Conservation (phyloP, 495 filamentous ascomycete genomes). For the Lasiosphaeris hirsuta region DNA sequence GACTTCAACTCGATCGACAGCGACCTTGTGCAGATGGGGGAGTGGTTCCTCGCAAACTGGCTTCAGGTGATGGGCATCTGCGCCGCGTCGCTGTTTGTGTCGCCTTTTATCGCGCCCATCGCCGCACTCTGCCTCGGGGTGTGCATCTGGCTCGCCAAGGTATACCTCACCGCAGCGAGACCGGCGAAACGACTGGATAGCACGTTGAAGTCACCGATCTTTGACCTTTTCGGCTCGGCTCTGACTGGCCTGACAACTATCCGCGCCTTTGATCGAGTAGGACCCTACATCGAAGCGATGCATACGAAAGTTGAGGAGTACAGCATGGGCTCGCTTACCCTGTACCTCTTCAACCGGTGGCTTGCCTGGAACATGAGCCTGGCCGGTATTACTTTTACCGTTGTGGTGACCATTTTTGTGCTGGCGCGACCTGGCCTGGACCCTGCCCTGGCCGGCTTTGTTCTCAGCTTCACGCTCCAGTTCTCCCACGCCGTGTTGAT, state of each 20-base stretch:
- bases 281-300: slow-evolving; percentile 58
- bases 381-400: slow-evolving; percentile 62
- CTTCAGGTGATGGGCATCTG: slow-evolving; percentile 53
- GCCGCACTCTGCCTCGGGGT: slow-evolving; percentile 48
- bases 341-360: slow-evolving; percentile 67
- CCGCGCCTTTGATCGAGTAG: slow-evolving; percentile 59
- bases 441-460: slow-evolving; percentile 72
- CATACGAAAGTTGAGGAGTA: slow-evolving; percentile 59
- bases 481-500: slow-evolving; percentile 48
- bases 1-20: slow-evolving; percentile 68
- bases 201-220: slow-evolving; percentile 64
- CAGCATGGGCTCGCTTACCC: slow-evolving; percentile 53
- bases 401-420: slow-evolving; percentile 57
- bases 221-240: slow-evolving; percentile 64
- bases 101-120: slow-evolving; percentile 53
- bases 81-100: slow-evolving; percentile 55
- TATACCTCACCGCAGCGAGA: slow-evolving; percentile 62
- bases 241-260: slow-evolving; percentile 68
- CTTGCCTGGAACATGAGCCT: slow-evolving; percentile 62
- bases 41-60: slow-evolving; percentile 45
- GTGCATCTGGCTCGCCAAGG: slow-evolving; percentile 48
- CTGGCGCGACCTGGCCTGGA: slow-evolving; percentile 57
- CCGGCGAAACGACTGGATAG: slow-evolving; percentile 71
- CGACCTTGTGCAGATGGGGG: slow-evolving; percentile 51
- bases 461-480: slow-evolving; percentile 53